These are phyloP conservation scores for Pistacia atlantica DNA, from an alignment of 345 rosid genomes.

Conservation along the genomic window DNA sequence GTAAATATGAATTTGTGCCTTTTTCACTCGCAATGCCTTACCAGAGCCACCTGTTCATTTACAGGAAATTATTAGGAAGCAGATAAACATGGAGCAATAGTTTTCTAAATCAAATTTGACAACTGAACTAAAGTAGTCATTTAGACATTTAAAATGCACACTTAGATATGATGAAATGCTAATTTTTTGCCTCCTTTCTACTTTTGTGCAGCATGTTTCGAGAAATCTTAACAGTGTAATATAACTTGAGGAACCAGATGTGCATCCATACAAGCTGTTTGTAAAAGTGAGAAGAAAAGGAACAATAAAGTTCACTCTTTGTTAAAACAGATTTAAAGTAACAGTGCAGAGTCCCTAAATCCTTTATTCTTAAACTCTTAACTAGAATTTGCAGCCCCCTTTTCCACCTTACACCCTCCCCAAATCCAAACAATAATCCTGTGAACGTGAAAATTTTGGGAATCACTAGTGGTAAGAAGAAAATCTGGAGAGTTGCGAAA, in stretches of 20 bases:
- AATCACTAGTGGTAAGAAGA: neutral
- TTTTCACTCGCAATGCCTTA: conserved; percentile 37
- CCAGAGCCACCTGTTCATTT: conserved; percentile 42
- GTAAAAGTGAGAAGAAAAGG: neutral
- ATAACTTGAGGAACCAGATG: neutral
- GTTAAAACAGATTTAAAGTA: neutral
- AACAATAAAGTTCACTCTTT: neutral
- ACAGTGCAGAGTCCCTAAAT: neutral
- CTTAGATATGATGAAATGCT: neutral
- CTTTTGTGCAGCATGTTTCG: neutral
- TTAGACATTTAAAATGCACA: neutral
- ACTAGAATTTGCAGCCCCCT: neutral
- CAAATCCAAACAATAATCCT: neutral
- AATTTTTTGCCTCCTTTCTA: neutral
- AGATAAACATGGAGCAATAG: conserved; percentile 1
- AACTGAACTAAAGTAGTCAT: neutral
- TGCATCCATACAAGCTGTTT: neutral
- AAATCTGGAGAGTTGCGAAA: neutral
- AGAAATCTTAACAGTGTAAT: neutral
- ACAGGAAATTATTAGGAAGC: conserved; percentile 21
- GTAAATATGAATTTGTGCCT: conserved; percentile 52
- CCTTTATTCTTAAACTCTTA: neutral
- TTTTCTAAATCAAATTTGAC: conserved; percentile 13
- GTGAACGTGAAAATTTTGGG: neutral
- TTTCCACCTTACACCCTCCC: neutral